Evolutionary conservation across 1,284 basidiomycete species (phyloP).

Genomic region (Leccinum cinnamomeum): DNA sequence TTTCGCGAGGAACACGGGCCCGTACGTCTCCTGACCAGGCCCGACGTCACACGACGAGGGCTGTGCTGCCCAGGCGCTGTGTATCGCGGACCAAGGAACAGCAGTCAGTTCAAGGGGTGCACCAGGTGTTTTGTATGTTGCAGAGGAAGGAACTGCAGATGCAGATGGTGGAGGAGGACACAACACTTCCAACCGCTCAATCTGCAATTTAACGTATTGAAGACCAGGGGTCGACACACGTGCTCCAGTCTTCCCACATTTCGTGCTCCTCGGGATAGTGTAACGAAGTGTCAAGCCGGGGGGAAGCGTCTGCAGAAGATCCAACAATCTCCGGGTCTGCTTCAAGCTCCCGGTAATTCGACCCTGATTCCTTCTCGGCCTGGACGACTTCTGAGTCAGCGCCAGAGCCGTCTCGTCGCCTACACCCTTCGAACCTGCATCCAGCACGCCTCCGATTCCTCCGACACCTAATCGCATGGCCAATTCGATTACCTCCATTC

Average conservation of each 20-base stretch:
- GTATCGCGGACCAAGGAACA: conserved; percentile 64
- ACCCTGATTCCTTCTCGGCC: conserved; percentile 4
- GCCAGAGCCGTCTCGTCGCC: conserved; percentile 10
- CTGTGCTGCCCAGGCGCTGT: conserved; percentile 60
- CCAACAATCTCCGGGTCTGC: conserved; percentile 15
- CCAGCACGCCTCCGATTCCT: conserved; percentile 68
- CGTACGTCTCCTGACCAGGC: conserved; percentile 60
- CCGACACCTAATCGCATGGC: conserved; percentile 78
- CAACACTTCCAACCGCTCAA: conserved; percentile 64
- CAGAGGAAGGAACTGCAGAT: conserved; percentile 10
- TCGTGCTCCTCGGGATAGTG: conserved; percentile 31
- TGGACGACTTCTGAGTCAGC: conserved; percentile 9
- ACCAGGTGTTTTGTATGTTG: conserved; percentile 32
- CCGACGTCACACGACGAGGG: conserved; percentile 53
- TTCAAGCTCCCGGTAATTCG: conserved; percentile 20
- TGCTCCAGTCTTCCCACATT: conserved; percentile 77
- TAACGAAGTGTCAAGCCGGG: background rate
- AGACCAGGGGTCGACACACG: conserved; percentile 63
- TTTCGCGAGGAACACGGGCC: conserved; percentile 40
- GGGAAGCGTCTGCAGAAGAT: conserved; percentile 18
- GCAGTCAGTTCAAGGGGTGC: conserved; percentile 51
- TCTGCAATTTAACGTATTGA: conserved; percentile 71
- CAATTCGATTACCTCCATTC: conserved; percentile 76
- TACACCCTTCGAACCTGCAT: conserved; percentile 26
- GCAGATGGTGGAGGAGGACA: conserved; percentile 41